phyloP scores from a whole-genome alignment of 805 yeast species.

The Grigorovia jiainica region DNA sequence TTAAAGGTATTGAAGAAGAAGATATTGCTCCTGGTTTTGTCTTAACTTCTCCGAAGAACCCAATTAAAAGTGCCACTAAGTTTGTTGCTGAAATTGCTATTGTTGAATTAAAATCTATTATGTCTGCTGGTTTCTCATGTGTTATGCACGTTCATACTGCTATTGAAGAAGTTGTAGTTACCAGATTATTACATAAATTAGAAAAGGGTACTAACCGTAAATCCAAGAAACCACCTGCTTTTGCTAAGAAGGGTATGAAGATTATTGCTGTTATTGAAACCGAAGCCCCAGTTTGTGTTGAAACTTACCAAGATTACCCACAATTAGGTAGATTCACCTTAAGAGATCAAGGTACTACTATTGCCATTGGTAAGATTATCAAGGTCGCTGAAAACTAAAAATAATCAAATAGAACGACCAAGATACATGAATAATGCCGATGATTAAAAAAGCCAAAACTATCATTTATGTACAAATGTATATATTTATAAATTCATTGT shows the following conservation, averaged over 20 bases:
- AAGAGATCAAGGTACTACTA: constrained; percentile 97
- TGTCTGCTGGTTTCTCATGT: constrained; percentile 93
- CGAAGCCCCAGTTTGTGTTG: constrained; percentile 83
- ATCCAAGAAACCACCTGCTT: constrained; percentile 95
- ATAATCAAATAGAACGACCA: not conserved
- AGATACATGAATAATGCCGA: not conserved
- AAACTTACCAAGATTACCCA: constrained; percentile 83
- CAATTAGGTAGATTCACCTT: constrained; percentile 96
- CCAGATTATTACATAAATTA: constrained; percentile 78
- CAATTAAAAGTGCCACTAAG: constrained; percentile 81
- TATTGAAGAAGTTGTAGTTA: constrained; percentile 84
- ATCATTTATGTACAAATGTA: not conserved
- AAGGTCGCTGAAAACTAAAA: constrained; percentile 49
- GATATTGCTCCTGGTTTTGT: constrained; percentile 89
- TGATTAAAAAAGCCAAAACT: not conserved
- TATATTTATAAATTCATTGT: not conserved
- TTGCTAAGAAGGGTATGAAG: constrained; percentile 98
- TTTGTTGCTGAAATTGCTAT: constrained; percentile 96
- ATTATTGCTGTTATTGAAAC: constrained; percentile 86
- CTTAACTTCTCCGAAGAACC: constrained; percentile 73
- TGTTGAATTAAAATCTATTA: constrained; percentile 89
- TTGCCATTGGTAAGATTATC: constrained; percentile 96
- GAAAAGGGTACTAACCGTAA: constrained; percentile 96
- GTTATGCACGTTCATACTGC: constrained; percentile 99
- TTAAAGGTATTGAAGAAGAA: constrained; percentile 96